Percentiles rank a stretch among this genome's conserved stretches.
phyloP scores from a whole-genome alignment of 148 eudicot genomes.

The Rhododendron henanense region DNA sequence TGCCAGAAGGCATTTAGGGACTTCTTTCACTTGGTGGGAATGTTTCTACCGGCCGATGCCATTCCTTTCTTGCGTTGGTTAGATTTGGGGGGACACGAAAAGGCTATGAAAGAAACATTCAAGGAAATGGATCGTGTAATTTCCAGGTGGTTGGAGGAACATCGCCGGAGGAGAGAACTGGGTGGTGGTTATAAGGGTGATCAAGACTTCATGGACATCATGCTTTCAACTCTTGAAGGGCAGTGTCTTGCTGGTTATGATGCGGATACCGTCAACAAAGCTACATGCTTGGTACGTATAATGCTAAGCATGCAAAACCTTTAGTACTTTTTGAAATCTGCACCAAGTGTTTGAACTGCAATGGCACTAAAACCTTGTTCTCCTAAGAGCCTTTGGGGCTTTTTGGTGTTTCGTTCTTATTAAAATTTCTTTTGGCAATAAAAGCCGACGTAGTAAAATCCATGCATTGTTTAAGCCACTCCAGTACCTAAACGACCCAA shows the following conservation, averaged over 20 bases:
- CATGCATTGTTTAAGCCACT: too few species aligned
- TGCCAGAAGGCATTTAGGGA: background rate
- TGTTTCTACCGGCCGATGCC: background rate
- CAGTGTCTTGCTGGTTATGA: background rate
- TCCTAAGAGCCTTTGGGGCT: too few species aligned
- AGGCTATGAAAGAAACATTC: constrained; percentile 10
- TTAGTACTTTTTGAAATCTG: too few species aligned
- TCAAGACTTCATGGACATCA: constrained; percentile 13
- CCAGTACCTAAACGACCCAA: too few species aligned
- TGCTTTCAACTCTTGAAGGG: background rate
- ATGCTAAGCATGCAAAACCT: too few species aligned
- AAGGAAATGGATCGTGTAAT: background rate
- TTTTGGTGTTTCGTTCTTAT: too few species aligned
- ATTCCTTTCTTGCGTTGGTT: constrained; percentile 18
- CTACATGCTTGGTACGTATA: constrained; percentile 9
- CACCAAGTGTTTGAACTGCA: too few species aligned
- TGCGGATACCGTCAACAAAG: constrained; percentile 1
- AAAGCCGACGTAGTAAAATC: too few species aligned
- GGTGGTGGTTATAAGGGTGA: background rate
- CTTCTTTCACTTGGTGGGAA: background rate
- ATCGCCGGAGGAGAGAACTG: background rate
- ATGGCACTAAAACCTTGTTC: too few species aligned
- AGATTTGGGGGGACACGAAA: constrained; percentile 20
- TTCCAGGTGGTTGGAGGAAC: background rate
- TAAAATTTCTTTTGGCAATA: too few species aligned